phyloP scores from a whole-genome alignment of 2,329 filamentous ascomycete genomes.

The Epichloe bromicola region DNA sequence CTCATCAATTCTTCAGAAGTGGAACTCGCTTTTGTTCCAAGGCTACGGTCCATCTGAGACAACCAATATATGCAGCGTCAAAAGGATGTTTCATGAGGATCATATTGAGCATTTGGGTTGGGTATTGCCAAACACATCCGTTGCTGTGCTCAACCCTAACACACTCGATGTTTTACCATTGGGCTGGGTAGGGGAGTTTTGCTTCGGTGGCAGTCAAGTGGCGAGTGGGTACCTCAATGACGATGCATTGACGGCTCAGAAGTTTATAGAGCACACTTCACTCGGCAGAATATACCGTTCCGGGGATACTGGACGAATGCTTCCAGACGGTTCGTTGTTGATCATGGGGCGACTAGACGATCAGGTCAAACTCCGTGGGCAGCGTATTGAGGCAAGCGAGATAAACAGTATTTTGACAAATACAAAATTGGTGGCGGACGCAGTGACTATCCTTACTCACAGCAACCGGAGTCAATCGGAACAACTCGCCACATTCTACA shows the following conservation, averaged over 20 bases:
- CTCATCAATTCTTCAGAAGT: constrained; percentile 52
- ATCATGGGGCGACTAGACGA: constrained; percentile 64
- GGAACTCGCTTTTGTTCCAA: constrained; percentile 61
- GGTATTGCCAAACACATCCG: constrained; percentile 63
- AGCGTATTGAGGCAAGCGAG: constrained; percentile 67
- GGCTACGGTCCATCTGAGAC: constrained; percentile 78
- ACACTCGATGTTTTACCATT: constrained; percentile 44
- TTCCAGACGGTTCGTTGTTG: constrained; percentile 61
- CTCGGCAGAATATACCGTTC: constrained; percentile 70
- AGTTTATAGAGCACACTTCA: constrained; percentile 54
- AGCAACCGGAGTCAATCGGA: constrained; percentile 25
- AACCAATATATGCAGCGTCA: constrained; percentile 76
- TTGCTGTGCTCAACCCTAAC: constrained; percentile 43
- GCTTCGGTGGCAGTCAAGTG: constrained; percentile 76
- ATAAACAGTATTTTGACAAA: constrained; percentile 51
- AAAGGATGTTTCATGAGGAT: constrained; percentile 44
- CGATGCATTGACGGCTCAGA: constrained; percentile 46
- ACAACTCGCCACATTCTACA: constrained; percentile 58
- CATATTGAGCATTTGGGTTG: constrained; percentile 64
- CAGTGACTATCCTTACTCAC: constrained; percentile 47
- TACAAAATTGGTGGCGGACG: constrained; percentile 41
- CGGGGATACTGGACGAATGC: constrained; percentile 69
- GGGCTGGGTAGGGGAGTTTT: constrained; percentile 75
- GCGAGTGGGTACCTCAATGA: constrained; percentile 60
- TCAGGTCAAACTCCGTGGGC: constrained; percentile 71